Evolutionary conservation across 129 eudicot genomes (phyloP), one percentile per base, ranked within the genome.

Genomic region (Dittrichia graveolens): DNA sequence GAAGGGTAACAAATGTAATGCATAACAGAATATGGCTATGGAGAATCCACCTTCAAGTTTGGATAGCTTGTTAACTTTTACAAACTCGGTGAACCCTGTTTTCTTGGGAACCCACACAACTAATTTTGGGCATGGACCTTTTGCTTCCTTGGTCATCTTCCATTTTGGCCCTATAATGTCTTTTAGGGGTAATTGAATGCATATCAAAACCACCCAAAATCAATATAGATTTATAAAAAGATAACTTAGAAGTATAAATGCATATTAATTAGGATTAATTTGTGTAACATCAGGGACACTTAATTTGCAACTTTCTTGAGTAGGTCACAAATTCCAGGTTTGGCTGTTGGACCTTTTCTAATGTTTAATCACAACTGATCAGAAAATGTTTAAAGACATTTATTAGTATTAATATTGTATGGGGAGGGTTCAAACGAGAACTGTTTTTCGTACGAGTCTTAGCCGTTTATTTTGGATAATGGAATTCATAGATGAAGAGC

Each of bases 41-140:
- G 71, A 74, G 61, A 74, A 74, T 48, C 78, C 78, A 40, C 62
- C 78, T 74, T 49, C 40, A 34, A 62, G 62, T 16, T 74, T 52
- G 2, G 14, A 50, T 38, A 61, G 14, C 8, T 62, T 2, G 15
- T 71, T 42, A 8, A 74, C 44, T 38, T 74, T 18, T 12, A 74
- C 61, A 2, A 74, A 61, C 61, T 73, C 78, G 4, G 50, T 38
- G 55, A 73, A 73, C n/a, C 78, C 78, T 2, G 48, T 8, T 73
- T 73, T 73, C 42, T 71, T 71, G 48, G 78, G 78, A 38, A 73
- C 78, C 78, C 70, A 48, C 8, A 73, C 78, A 35, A 61, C 61
- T 73, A 73, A 48, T 16, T 7, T 18, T 64, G 49, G 13, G 7
- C 67, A 61, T 61, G 67, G 48, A 3, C 67, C 46, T 3, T 13